Conservation (phyloP, 2,329 filamentous ascomycete genomes). For the Calonectria henricotiae region DNA sequence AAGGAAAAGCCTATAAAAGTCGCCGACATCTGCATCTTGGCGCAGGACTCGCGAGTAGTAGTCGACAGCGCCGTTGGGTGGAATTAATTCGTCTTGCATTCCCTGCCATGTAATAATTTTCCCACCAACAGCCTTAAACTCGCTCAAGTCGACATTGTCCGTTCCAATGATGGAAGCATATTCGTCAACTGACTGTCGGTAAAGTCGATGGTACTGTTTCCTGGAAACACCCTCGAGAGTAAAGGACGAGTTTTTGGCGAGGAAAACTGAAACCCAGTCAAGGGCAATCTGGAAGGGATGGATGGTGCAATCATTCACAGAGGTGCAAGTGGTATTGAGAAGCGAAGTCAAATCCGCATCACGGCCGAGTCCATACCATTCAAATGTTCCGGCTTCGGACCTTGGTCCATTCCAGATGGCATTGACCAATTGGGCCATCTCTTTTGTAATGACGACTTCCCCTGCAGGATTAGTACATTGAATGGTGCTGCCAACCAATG, state of each 20-base stretch:
- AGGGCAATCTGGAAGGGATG: conserved; percentile 29
- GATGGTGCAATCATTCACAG: conserved; percentile 3
- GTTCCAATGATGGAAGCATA: conserved; percentile 43
- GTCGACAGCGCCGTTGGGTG: conserved; percentile 35
- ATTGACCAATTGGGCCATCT: conserved; percentile 28
- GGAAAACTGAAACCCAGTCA: conserved; percentile 34
- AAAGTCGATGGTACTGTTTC: conserved; percentile 24
- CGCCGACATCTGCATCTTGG: background rate
- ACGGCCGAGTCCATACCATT: conserved; percentile 39
- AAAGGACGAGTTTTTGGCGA: conserved; percentile 7
- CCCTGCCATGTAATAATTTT: conserved; percentile 46
- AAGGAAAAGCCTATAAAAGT: conserved; percentile 43
- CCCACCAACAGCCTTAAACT: conserved; percentile 40
- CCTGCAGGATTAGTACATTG: conserved; percentile 34
- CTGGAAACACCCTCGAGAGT: background rate
- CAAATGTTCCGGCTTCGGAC: conserved; percentile 33
- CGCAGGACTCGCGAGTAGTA: conserved; percentile 39
- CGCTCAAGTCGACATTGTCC: conserved; percentile 36
- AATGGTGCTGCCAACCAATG: conserved; percentile 38
- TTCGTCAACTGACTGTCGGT: conserved; percentile 38
- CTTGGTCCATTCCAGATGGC: conserved; percentile 37
- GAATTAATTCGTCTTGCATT: conserved; percentile 39
- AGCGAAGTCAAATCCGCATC: conserved; percentile 20
- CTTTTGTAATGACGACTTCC: conserved; percentile 20
- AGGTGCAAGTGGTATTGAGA: conserved; percentile 36